Conservation (phyloP, 2,329 filamentous ascomycete genomes). For the Aquanectria penicillioides region DNA sequence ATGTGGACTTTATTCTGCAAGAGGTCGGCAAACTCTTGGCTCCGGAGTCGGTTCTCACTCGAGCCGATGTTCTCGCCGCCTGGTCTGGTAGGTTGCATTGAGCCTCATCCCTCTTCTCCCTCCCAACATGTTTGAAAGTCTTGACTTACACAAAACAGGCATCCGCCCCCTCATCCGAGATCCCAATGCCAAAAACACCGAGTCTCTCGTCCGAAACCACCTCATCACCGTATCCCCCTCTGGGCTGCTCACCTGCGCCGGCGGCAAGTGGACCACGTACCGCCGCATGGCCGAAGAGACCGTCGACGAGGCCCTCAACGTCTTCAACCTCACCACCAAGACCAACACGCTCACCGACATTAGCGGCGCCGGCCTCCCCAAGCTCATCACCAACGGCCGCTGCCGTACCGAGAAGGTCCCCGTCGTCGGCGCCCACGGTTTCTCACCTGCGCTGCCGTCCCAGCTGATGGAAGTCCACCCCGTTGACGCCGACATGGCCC, state of each 20-base stretch:
- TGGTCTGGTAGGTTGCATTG: conserved; percentile 75
- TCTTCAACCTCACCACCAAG: conserved; percentile 68
- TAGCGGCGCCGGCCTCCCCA: conserved; percentile 66
- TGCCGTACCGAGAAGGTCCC: conserved; percentile 81
- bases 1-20: conserved; percentile 84
- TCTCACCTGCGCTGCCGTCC: conserved; percentile 46
- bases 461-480: conserved; percentile 51
- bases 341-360: conserved; percentile 68
- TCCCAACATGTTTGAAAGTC: too few relatives aligned
- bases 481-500: conserved; percentile 52
- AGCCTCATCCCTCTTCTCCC: too few relatives aligned
- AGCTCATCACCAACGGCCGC: conserved; percentile 68
- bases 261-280: conserved; percentile 91
- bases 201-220: conserved; percentile 85
- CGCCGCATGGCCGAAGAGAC: conserved; percentile 89
- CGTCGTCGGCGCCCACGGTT: conserved; percentile 82
- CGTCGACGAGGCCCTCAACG: conserved; percentile 79
- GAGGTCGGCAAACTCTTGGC: conserved; percentile 81
- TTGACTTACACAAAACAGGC: conserved; percentile 44
- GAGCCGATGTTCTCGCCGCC: conserved; percentile 80
- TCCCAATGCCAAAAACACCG: conserved; percentile 82
- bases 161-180: conserved; percentile 85
- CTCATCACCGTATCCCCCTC: conserved; percentile 79
- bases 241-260: conserved; percentile 81
- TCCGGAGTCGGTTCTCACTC: conserved; percentile 78